phyloP scores from a whole-genome alignment of 148 eudicot genomes.

The Silene conica region DNA sequence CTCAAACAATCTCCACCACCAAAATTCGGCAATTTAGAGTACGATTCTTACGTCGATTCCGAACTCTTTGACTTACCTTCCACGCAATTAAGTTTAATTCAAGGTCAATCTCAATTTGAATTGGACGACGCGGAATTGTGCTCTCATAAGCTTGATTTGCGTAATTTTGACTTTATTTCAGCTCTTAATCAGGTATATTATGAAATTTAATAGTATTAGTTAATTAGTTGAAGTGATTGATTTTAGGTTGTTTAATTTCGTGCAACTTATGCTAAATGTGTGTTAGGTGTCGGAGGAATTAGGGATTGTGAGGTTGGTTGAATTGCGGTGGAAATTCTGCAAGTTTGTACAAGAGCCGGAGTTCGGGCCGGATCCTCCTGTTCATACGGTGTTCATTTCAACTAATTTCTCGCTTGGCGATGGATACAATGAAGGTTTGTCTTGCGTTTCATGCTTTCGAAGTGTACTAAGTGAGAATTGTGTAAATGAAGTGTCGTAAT shows the following conservation, averaged over 20 bases:
- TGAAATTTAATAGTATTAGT: background rate
- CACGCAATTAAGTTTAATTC: conserved; percentile 28
- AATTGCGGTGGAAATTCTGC: conserved; percentile 50
- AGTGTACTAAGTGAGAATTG: background rate
- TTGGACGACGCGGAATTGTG: conserved; percentile 43
- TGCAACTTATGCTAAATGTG: conserved; percentile 3
- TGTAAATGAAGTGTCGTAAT: background rate
- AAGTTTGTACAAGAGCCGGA: conserved; percentile 73
- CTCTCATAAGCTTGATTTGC: conserved; percentile 35
- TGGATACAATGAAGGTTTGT: conserved; percentile 48
- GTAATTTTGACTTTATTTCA: conserved; percentile 43
- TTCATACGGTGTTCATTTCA: conserved; percentile 57
- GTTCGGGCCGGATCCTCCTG: conserved; percentile 69
- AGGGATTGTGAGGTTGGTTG: conserved; percentile 38
- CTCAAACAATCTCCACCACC: conserved; percentile 61
- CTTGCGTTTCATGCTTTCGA: background rate
- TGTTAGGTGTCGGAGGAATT: conserved; percentile 55
- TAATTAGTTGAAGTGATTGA: background rate
- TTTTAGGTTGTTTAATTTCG: background rate
- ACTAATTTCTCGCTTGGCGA: conserved; percentile 29
- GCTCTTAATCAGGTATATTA: conserved; percentile 54
- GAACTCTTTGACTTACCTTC: conserved; percentile 83
- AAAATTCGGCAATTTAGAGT: conserved; percentile 56
- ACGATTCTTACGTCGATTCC: conserved; percentile 74
- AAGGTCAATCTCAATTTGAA: conserved; percentile 26